phyloP scores from a whole-genome alignment of 306 rosid genomes.

The Citrullus mucosospermus region DNA sequence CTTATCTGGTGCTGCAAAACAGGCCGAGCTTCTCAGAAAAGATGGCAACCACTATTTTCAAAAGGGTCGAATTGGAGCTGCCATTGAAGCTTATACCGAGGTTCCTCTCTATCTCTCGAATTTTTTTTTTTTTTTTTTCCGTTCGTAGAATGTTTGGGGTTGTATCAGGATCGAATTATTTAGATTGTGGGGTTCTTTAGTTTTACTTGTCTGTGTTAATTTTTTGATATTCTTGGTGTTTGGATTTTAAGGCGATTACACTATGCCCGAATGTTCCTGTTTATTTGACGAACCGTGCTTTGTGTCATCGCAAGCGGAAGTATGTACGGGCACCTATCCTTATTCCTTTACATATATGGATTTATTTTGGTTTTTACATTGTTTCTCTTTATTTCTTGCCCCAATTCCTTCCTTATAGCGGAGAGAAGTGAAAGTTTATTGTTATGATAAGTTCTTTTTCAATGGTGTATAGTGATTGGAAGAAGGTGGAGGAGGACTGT shows the following conservation, averaged over 20 bases:
- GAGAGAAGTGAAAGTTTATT: background rate
- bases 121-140: background rate
- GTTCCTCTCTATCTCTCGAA: conserved; percentile 13
- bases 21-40: conserved; percentile 53
- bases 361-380: background rate
- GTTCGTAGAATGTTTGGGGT: background rate
- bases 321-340: conserved; percentile 28
- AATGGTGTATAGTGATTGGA: conserved; percentile 66
- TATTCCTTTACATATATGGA: background rate
- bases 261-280: conserved; percentile 73
- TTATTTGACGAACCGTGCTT: conserved; percentile 83
- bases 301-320: conserved; percentile 85
- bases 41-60: conserved; percentile 74
- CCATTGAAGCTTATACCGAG: conserved; percentile 94
- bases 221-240: background rate
- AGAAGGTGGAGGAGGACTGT: conserved; percentile 69
- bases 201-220: background rate
- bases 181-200: background rate
- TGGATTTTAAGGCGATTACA: conserved; percentile 44
- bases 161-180: background rate
- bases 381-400: background rate
- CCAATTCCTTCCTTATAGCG: background rate
- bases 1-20: conserved; percentile 23
- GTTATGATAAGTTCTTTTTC: background rate
- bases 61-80: conserved; percentile 68